Evolutionary conservation across 1,284 basidiomycete species (phyloP).

Genomic region (Coriolopsis trogii): DNA sequence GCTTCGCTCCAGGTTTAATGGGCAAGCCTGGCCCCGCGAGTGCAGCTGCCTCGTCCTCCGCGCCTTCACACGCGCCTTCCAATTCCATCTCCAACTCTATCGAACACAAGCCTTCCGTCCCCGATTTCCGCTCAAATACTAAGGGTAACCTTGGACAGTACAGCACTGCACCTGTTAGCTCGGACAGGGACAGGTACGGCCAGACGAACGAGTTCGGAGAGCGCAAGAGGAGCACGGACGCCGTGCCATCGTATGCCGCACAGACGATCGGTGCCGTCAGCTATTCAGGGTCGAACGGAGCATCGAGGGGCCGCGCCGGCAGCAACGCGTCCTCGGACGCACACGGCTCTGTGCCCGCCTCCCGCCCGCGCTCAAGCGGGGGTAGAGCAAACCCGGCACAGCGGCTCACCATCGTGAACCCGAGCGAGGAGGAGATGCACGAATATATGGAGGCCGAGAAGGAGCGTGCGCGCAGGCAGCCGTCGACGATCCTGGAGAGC

Average conservation of each 20-base stretch:
- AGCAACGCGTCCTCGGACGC: constrained; percentile 16
- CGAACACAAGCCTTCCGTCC: constrained; percentile 7
- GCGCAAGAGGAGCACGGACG: constrained; percentile 21
- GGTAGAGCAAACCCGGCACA: constrained; percentile 16
- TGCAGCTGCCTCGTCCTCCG: not conserved
- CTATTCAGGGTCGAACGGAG: not conserved
- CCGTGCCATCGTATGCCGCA: constrained; percentile 13
- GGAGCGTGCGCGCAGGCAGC: constrained; percentile 21
- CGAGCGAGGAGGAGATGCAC: constrained; percentile 28
- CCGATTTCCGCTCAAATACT: constrained; percentile 10
- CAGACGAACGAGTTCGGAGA: constrained; percentile 36
- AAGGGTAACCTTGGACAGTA: constrained; percentile 27
- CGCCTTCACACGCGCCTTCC: constrained; percentile 11
- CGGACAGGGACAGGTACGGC: constrained; percentile 13
- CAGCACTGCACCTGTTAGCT: constrained; percentile 33
- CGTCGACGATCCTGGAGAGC: constrained; percentile 23
- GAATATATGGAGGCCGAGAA: constrained; percentile 29
- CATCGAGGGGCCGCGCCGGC: constrained; percentile 7
- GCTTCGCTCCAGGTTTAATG: constrained; percentile 11
- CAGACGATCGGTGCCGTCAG: constrained; percentile 31
- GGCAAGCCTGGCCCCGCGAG: constrained; percentile 5
- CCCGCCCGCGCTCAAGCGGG: constrained; percentile 27
- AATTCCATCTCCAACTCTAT: constrained; percentile 15
- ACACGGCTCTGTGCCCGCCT: constrained; percentile 2
- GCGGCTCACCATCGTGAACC: constrained; percentile 33